These are phyloP conservation scores for Phoma herbarum DNA, from an alignment of 2,329 filamentous ascomycete species.

Conservation along the genomic window DNA sequence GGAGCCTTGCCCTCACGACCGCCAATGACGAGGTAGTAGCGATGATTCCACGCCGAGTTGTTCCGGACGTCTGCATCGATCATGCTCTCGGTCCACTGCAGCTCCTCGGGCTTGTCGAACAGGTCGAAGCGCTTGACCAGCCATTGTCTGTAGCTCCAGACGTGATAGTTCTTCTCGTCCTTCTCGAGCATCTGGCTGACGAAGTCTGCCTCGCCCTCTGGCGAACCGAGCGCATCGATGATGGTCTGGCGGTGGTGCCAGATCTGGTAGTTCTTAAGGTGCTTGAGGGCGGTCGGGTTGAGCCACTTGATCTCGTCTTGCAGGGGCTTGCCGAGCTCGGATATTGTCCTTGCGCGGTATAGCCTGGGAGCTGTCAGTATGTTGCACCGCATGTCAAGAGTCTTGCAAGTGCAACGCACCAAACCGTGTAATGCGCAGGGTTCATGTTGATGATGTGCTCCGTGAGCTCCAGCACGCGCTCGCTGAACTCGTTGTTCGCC, in stretches of 20 bases:
- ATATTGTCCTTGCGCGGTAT: conserved; percentile 83
- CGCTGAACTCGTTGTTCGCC: conserved; percentile 83
- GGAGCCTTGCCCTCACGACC: conserved; percentile 54
- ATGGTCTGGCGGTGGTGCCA: conserved; percentile 74
- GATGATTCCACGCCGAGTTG: conserved; percentile 97
- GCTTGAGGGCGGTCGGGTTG: conserved; percentile 79
- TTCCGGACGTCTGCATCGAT: conserved; percentile 86
- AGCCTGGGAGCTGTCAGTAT: conserved; percentile 61
- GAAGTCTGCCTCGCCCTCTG: conserved; percentile 75
- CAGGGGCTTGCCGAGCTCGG: conserved; percentile 71
- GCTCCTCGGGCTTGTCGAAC: conserved; percentile 66
- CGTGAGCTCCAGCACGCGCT: conserved; percentile 80
- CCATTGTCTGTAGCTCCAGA: conserved; percentile 94
- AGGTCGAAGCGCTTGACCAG: conserved; percentile 71
- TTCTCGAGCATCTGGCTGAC: conserved; percentile 80
- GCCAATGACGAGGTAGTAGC: conserved; percentile 90
- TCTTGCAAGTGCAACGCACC: conserved; percentile 61
- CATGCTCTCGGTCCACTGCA: conserved; percentile 74
- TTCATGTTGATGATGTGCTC: conserved; percentile 92
- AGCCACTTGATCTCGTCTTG: conserved; percentile 83
- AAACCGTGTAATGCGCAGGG: conserved; percentile 97
- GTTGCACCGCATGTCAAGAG: neutral
- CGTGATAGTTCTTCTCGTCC: conserved; percentile 98
- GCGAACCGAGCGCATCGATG: conserved; percentile 66
- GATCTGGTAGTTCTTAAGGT: conserved; percentile 99